Base-by-base conservation (phyloP, 2,329 filamentous ascomycete genomes). In the Trichoderma breve region DNA sequence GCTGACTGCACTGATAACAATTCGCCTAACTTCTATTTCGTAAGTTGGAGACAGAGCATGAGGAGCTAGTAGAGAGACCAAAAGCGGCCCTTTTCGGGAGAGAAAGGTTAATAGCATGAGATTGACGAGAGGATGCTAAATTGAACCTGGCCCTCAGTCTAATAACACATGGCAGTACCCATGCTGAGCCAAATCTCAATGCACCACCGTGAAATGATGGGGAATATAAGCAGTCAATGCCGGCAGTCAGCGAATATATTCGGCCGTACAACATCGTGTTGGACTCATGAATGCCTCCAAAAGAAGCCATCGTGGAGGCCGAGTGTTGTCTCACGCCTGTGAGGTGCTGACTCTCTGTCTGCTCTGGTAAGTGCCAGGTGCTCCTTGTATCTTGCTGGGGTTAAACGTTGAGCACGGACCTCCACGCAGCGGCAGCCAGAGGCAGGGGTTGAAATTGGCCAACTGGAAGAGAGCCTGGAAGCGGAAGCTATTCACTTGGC, bases 391-490 rank as follows among this genome's bases (percentile, higher is more conserved):
- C 66, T 28, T 51, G 67, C 36, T 47, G 55, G 64, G 28, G 3
- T 28, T 55, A 14, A 32, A 36, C 36, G 47, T 11, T 47, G 51
- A 15, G 67, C 57, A 70, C 67, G 39, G 67, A 21, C 67, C 57
- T 70, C 67, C 67, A 70, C 39, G 26, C 39, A 47, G 51, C 57
- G 55, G 67, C 65, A 68, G 21, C 65, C 57, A 60, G 65, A 36
- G 65, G 53, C 36, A 70, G 39, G 57, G 67, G 67, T 36, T 70
- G 66, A 70, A 62, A 70, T 70, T 73, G 71, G 58, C 73, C 73
- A 74, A 73, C 73, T 73, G 73, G 73, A 73, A 73, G 62, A 63
- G 61, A 74, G 71, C 71, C 71, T 72, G 65, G 68, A 62, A 73
- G 71, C 61, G 72, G 72, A 69, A 73, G 70, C 72, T 69, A 70